phyloP scores from a whole-genome alignment of 2,329 filamentous ascomycete genomes.

The Nemania serpens region DNA sequence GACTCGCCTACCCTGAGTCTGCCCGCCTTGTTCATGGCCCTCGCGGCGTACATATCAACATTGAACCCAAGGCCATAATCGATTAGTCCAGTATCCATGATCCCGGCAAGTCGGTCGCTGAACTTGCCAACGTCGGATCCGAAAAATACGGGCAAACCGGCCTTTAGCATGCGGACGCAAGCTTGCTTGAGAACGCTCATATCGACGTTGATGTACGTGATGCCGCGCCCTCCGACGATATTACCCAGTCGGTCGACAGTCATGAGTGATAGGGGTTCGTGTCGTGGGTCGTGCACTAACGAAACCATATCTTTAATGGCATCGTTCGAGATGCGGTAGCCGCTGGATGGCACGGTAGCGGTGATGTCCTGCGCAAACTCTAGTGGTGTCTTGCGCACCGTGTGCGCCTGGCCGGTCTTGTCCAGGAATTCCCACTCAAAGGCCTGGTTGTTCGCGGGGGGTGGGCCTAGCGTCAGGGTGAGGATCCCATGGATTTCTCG shows the following conservation, averaged over 20 bases:
- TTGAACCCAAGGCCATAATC: constrained; percentile 88
- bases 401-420: constrained; percentile 65
- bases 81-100: constrained; percentile 79
- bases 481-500: constrained; percentile 79
- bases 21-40: constrained; percentile 74
- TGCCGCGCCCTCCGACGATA: constrained; percentile 73
- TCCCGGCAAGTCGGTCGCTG: constrained; percentile 67
- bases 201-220: constrained; percentile 83
- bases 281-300: constrained; percentile 83
- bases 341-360: constrained; percentile 52
- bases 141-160: constrained; percentile 84
- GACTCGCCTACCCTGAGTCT: constrained; percentile 75
- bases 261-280: constrained; percentile 72
- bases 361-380: constrained; percentile 73
- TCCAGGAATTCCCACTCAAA: constrained; percentile 85
- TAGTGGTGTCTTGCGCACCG: constrained; percentile 67
- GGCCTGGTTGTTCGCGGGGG: constrained; percentile 68
- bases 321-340: constrained; percentile 52
- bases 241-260: constrained; percentile 82
- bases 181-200: constrained; percentile 73
- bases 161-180: constrained; percentile 76
- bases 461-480: constrained; percentile 81
- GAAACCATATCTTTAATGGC: constrained; percentile 75
- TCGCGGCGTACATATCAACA: constrained; percentile 61
- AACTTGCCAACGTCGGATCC: constrained; percentile 87